Evolutionary conservation across 2,329 filamentous ascomycete genomes (phyloP), one percentile per base, ranked within the genome.

Genomic region (Capronia americana): DNA sequence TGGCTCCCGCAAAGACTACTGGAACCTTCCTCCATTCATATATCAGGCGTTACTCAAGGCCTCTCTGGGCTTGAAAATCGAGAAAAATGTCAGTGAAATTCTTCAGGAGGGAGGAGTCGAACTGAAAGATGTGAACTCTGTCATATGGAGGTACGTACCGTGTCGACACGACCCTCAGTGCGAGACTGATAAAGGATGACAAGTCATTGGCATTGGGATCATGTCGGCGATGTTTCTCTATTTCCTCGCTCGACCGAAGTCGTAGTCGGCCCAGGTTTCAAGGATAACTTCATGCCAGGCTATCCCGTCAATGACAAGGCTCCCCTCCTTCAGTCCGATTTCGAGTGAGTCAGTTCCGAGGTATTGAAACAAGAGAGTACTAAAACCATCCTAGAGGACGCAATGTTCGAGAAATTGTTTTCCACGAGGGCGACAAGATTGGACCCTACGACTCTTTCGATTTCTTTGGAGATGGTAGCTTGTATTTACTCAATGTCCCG

Each of bases 241-340:
- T 87, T 87, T 53, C 82, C 83, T 0, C 0, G 69, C 0, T 74
- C 70, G 0, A 84, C 83, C 0, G 77, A 81, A 10, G 70, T 87
- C 0, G 70, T 87, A 30, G 84, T 87, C 3, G 85, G 85, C 0
- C 81, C 84, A 0, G 84, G 85, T 0, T 83, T 86, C 72, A 82
- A 80, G 57, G 66, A 78, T 1, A 73, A 73, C 0, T 79, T 82
- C 70, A 70, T 82, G 2, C 84, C 84, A 0, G 84, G 82, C 0
- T 83, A 78, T 57, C 85, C 85, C 0, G 64, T 70, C 1, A 76
- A 79, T 26, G 72, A 75, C 2, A 68, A 79, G 20, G 10, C 20
- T 12, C 30, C 24, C 23, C 11, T 63, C 14, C 26, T 4, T 10
- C n/a, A 57, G 23, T 46, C 50, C 17, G 50, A 44, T 30, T 63